phyloP scores from a whole-genome alignment of 352 stramenopile genomes.

The Phytophthora quininea region DNA sequence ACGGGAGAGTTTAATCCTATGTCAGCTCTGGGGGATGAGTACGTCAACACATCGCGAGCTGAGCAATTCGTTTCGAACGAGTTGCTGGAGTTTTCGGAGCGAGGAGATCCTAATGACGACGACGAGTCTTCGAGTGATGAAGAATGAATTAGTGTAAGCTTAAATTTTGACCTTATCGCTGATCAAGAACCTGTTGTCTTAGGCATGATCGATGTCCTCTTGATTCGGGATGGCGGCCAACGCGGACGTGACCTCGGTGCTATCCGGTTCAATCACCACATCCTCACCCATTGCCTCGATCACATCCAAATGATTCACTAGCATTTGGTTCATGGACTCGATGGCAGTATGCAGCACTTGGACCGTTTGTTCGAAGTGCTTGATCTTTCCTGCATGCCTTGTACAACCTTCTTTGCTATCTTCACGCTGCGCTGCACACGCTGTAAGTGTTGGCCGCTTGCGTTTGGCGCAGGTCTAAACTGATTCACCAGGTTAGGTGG shows the following conservation, averaged over 20 bases:
- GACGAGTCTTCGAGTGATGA: neutral
- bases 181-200: constrained; percentile 8
- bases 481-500: constrained; percentile 4
- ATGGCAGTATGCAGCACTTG: no score
- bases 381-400: no score
- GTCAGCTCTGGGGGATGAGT: no score
- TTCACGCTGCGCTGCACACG: neutral
- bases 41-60: no score
- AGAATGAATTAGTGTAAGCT: neutral
- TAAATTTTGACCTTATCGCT: neutral
- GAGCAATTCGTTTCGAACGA: neutral
- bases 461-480: constrained; percentile 9
- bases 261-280: no score
- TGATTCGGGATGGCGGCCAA: no score
- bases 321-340: no score
- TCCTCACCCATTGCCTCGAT: no score
- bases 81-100: neutral
- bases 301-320: no score
- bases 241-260: no score
- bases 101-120: neutral
- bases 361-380: no score
- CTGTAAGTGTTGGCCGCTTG: neutral
- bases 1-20: no score
- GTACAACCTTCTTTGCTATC: neutral
- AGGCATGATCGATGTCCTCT: constrained; percentile 1